Conservation (phyloP, 192 early-diverging fungal species). For the Pilaira anomala region DNA sequence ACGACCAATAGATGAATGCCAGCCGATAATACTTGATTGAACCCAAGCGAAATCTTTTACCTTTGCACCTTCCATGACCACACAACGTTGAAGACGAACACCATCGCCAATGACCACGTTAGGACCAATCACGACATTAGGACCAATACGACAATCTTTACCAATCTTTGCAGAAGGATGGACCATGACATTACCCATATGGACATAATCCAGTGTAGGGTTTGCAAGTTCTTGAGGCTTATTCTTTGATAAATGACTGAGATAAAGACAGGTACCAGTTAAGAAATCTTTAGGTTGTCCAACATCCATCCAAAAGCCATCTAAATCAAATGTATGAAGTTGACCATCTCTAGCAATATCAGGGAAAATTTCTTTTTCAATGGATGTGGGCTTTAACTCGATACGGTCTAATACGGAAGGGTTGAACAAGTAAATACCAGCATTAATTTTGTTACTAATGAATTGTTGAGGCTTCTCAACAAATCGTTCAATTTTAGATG, state of each 20-base stretch:
- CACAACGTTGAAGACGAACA: conserved; percentile 85
- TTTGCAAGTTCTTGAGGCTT: conserved; percentile 69
- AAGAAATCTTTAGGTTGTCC: conserved; percentile 99
- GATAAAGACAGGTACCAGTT: conserved; percentile 91
- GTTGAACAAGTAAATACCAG: conserved; percentile 98
- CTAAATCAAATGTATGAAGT: conserved; percentile 91
- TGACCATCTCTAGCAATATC: conserved; percentile 80
- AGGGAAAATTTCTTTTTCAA: conserved; percentile 98
- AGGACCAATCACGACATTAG: conserved; percentile 95
- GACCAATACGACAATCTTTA: conserved; percentile 94
- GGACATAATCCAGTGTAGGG: conserved; percentile 62
- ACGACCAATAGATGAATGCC: conserved; percentile 91
- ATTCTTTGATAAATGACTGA: conserved; percentile 76
- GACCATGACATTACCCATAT: conserved; percentile 89
- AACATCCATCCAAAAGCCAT: conserved; percentile 99
- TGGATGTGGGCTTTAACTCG: conserved; percentile 91
- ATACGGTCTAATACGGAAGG: conserved; percentile 89
- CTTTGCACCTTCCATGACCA: conserved; percentile 79
- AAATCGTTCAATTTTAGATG: conserved; percentile 84
- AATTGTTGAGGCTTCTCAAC: conserved; percentile 97
- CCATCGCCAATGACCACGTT: conserved; percentile 90
- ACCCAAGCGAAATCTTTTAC: conserved; percentile 93
- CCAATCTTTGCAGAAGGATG: conserved; percentile 92
- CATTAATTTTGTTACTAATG: conserved; percentile 98
- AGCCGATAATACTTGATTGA: conserved; percentile 88